A percentile compares a stretch with the other conserved stretches of the same genome.
Conservation (phyloP, 2,329 filamentous ascomycete species). For the Xylariaceae sp. region DNA sequence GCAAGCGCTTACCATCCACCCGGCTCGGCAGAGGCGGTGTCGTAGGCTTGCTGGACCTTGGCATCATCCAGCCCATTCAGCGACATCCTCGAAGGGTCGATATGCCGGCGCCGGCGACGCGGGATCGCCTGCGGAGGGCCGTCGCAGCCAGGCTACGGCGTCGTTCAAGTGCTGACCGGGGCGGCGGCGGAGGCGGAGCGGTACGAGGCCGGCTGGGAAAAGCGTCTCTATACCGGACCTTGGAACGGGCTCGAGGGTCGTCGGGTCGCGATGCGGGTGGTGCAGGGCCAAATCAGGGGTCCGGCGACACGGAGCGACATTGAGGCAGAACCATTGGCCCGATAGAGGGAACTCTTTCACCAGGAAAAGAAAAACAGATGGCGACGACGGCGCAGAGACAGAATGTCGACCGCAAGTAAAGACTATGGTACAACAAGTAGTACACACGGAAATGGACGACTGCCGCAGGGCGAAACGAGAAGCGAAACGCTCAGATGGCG, state of each 20-base stretch:
- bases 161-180: no score
- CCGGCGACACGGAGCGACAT: slow-evolving; percentile 20
- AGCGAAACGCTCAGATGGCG: no score
- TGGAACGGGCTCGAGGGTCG: slow-evolving; percentile 10
- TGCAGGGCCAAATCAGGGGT: slow-evolving; percentile 21
- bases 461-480: no score
- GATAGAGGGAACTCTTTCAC: slow-evolving; percentile 9
- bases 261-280: slow-evolving; percentile 15
- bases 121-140: no score
- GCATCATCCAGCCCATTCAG: slow-evolving; percentile 86
- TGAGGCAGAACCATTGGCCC: slow-evolving; percentile 4
- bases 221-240: slow-evolving; percentile 8
- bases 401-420: no score
- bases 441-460: no score
- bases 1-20: slow-evolving; percentile 76
- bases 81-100: slow-evolving; percentile 63
- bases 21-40: slow-evolving; percentile 69
- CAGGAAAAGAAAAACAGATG: slow-evolving; percentile 13
- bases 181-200: no score
- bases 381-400: no score
- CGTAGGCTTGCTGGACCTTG: slow-evolving; percentile 77
- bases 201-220: slow-evolving; percentile 1
- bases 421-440: no score
- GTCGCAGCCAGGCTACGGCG: no score
- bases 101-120: slow-evolving; percentile 13